These are phyloP conservation scores for Heracleum sosnowskyi DNA, from an alignment of 129 eudicot genomes.

Conservation along the genomic window DNA sequence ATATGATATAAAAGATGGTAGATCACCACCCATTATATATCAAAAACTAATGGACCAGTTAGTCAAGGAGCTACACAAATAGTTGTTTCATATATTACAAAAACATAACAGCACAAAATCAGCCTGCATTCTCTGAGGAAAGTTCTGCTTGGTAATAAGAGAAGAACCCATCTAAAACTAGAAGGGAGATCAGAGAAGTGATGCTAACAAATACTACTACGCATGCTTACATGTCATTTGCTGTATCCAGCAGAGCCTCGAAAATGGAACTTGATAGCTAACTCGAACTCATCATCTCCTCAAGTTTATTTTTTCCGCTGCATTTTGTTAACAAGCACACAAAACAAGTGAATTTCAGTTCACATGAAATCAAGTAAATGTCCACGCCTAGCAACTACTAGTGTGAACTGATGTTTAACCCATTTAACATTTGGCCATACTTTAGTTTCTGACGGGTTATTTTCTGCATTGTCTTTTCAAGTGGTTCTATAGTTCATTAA, in stretches of 20 bases:
- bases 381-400: background rate
- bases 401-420: background rate
- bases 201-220: background rate
- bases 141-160: background rate
- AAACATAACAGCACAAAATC: background rate
- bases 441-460: background rate
- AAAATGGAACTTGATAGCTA: background rate
- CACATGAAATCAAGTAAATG: background rate
- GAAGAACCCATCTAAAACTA: background rate
- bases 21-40: background rate
- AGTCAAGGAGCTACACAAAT: background rate
- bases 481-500: too few relatives aligned
- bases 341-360: background rate
- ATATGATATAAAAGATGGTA: too few relatives aligned
- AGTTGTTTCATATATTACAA: background rate
- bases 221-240: background rate
- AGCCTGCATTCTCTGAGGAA: background rate
- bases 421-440: background rate
- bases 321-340: background rate
- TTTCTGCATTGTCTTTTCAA: background rate
- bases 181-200: background rate
- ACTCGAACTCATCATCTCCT: conserved; percentile 11
- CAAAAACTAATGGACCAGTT: background rate
- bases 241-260: too few relatives aligned
- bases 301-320: conserved; percentile 9